Evolutionary conservation across 768 basidiomycete genomes (phyloP).

Genomic region (Lentinula edodes): DNA sequence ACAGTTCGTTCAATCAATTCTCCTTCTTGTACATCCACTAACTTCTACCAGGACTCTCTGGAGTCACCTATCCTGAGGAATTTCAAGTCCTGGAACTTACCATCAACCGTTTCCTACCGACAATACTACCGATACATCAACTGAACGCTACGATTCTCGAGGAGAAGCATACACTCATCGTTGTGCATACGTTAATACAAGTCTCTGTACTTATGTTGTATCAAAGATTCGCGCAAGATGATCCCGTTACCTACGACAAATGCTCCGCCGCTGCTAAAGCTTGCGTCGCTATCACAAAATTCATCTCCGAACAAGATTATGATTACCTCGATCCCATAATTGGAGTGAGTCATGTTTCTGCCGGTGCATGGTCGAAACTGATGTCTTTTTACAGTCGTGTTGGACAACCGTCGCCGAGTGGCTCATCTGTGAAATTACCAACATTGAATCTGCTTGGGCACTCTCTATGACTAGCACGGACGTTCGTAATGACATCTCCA

Average conservation of each 20-base stretch:
- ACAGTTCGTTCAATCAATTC: conserved; percentile 34
- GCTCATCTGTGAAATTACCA: conserved; percentile 59
- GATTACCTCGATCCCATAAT: conserved; percentile 74
- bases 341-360: conserved; percentile 43
- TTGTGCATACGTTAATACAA: conserved; percentile 62
- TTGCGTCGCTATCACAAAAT: conserved; percentile 55
- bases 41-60: conserved; percentile 28
- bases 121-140: conserved; percentile 61
- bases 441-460: conserved; percentile 61
- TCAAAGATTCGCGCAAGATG: conserved; percentile 53
- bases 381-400: conserved; percentile 43
- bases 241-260: conserved; percentile 58
- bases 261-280: conserved; percentile 59
- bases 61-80: conserved; percentile 48
- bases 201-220: conserved; percentile 63
- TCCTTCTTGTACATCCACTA: conserved; percentile 6
- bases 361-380: conserved; percentile 4
- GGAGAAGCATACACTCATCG: conserved; percentile 55
- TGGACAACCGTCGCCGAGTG: conserved; percentile 69
- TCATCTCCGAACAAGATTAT: conserved; percentile 59
- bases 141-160: conserved; percentile 43
- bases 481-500: conserved; percentile 54
- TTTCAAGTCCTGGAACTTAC: conserved; percentile 58
- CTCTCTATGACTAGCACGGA: conserved; percentile 46
- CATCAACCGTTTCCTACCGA: conserved; percentile 57